Base-by-base conservation (phyloP, 129 eudicot genomes). In the Daucus carota region DNA sequence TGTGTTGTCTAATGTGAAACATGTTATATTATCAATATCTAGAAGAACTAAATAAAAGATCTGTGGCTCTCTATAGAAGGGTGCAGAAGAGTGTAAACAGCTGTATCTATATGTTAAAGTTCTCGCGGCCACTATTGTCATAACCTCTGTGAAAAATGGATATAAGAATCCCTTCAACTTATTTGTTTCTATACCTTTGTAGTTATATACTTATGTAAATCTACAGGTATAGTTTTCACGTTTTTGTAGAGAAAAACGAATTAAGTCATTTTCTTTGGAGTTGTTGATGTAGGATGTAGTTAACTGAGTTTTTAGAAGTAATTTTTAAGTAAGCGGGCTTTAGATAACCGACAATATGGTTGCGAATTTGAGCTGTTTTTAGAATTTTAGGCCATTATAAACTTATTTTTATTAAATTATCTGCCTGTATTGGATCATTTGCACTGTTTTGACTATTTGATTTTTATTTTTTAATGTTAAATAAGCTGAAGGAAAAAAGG, bases 401-500 rank as follows among this genome's bases (percentile, higher is more conserved):
- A 41, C 22, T 44, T 43, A 13, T 43, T 72, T 57, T 57, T 43
- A 5, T 43, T 1, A 43, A 11, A 24, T 26, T 14, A 22, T 13
- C 57, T 24, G 36, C 12, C 29, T 48, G 45, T 66, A 41, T 78
- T 18, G 10, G 11, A 20, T 20, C 8, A 18, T 76, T 74, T 36
- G 15, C 77, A 36, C 43, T 36, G 18, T 62, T 38, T 60, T 45
- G 45, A 68, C 29, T 26, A 3, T 70, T 70, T 75, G 29, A 13
- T 65, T 50, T n/a, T n/a, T n/a, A n/a, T n/a, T n/a, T n/a, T n/a
- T n/a, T n/a, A n/a, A 41, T 70, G 32, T 47, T 44, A 75, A 66
- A 76, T 40, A 44, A 90, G 95, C 80, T 76, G 98, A 86, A 77
- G 92, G 87, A 65, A 80, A 76, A 45, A 89, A 82, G 81, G 76